Evolutionary conservation across 2,329 filamentous ascomycete species (phyloP).

Genomic region (Daldinia eschscholtzii): DNA sequence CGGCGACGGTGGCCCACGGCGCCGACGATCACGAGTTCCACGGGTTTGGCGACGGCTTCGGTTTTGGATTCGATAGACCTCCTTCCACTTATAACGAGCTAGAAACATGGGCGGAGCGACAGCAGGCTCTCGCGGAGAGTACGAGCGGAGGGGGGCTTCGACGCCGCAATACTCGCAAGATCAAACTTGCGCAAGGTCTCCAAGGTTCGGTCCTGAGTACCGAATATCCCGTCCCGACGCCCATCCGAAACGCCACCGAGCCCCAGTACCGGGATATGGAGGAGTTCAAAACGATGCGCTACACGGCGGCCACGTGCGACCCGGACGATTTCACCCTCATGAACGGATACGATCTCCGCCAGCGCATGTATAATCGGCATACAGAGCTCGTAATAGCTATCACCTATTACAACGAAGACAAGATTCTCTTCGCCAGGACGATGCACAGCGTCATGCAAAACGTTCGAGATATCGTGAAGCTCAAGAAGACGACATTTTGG

Average conservation of each 20-base stretch:
- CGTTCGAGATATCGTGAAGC: conserved; percentile 96
- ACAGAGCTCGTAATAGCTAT: conserved; percentile 97
- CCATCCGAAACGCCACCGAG: conserved; percentile 97
- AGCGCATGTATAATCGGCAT: conserved; percentile 98
- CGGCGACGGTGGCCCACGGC: background rate
- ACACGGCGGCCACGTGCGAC: conserved; percentile 97
- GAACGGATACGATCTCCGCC: conserved; percentile 98
- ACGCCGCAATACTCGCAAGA: conserved; percentile 94
- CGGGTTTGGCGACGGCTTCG: conserved; percentile 29
- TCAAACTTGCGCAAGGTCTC: conserved; percentile 79
- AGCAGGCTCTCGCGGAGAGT: conserved; percentile 58
- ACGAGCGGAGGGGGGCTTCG: conserved; percentile 77
- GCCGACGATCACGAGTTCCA: background rate
- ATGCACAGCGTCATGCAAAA: conserved; percentile 99
- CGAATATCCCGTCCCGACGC: conserved; percentile 96
- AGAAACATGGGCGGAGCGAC: conserved; percentile 7
- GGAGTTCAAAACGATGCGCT: conserved; percentile 98
- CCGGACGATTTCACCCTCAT: conserved; percentile 98
- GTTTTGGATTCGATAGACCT: conserved; percentile 61
- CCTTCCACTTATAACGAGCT: conserved; percentile 66
- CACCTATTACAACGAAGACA: conserved; percentile 99
- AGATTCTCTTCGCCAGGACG: conserved; percentile 89
- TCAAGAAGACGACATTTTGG: conserved; percentile 99
- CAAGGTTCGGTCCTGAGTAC: conserved; percentile 97
- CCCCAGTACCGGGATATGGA: conserved; percentile 92